Evolutionary conservation across 768 basidiomycete species (phyloP), one percentile per base, ranked within the genome.

Genomic region (Jaapia argillacea): DNA sequence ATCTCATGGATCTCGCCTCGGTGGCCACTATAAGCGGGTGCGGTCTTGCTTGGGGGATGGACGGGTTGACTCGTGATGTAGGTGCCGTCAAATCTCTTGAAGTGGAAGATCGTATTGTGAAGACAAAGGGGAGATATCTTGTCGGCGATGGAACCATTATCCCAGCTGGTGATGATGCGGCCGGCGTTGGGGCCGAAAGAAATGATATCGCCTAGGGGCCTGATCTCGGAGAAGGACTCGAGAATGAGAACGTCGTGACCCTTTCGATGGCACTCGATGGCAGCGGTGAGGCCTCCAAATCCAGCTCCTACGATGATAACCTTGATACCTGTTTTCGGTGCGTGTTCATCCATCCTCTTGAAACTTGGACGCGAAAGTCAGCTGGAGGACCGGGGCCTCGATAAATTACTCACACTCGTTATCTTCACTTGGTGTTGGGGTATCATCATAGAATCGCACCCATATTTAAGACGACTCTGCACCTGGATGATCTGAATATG

Each of bases 1-100:
- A 56, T 42, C 14, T 46, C 24, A 41, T 54, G 49, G 22, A 63
- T 42, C 44, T 55, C 55, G 40, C 45, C 55, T 36, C 54, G 59
- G 48, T 57, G 52, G n/a, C 54, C 58, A 43, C 55, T 52, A 47
- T 58, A 55, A 24, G 45, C 43, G 48, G 48, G 50, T 42, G 51
- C 48, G 36, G 44, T 51, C 36, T 42, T 51, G 23, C 28, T 40
- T 25, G 37, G 45, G 25, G 25, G 43, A 33, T 45, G 41, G 48
- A 50, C 42, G 27, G 40, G 47, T 42, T 59, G 55, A 37, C 46
- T 47, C 12, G 44, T 39, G 36, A 57, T 40, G 36, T 48, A 42
- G 18, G 53, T 46, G 25, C 58, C 51, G 37, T 50, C 38, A 46
- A 44, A 54, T 47, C 54, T 54, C 45, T 51, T 42, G 35, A 49